Percentiles rank a stretch among this genome's conserved stretches.
phyloP scores from a whole-genome alignment of 2,329 filamentous ascomycete genomes.

The Ophiostoma sp. region DNA sequence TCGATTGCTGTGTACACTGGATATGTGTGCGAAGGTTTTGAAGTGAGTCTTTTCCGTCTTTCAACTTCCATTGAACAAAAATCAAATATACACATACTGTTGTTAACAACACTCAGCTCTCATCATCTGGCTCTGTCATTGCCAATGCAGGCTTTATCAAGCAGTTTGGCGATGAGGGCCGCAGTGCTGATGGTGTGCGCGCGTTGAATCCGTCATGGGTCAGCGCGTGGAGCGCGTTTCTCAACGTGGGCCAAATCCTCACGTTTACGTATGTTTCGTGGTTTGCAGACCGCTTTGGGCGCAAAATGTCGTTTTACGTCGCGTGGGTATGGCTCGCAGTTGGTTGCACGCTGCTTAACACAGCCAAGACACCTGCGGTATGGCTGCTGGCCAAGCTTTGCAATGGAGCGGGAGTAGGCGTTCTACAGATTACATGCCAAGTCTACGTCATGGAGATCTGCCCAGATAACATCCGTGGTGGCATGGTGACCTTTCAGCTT shows the following conservation, averaged over 20 bases:
- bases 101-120: no score
- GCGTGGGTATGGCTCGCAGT: conserved; percentile 25
- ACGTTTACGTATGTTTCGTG: conserved; percentile 25
- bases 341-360: conserved; percentile 24
- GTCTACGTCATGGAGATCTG: conserved; percentile 27
- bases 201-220: conserved; percentile 21
- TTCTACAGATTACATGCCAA: conserved; percentile 26
- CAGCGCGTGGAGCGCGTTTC: conserved; percentile 22
- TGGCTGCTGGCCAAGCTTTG: conserved; percentile 24
- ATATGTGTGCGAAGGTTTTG: conserved; percentile 26
- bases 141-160: conserved; percentile 27
- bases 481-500: conserved; percentile 26
- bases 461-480: conserved; percentile 27
- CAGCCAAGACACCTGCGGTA: conserved; percentile 22
- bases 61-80: no score
- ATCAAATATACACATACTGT: no score
- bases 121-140: conserved; percentile 18
- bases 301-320: conserved; percentile 26
- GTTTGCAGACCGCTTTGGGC: conserved; percentile 25
- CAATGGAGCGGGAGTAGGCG: conserved; percentile 26
- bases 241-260: conserved; percentile 26
- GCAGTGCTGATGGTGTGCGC: conserved; percentile 7
- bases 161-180: conserved; percentile 24
- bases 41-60: conserved; percentile 17
- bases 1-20: conserved; percentile 24